Evolutionary conservation across 2,329 filamentous ascomycete genomes (phyloP).

Genomic region (Pseudocercospora macadamiae): DNA sequence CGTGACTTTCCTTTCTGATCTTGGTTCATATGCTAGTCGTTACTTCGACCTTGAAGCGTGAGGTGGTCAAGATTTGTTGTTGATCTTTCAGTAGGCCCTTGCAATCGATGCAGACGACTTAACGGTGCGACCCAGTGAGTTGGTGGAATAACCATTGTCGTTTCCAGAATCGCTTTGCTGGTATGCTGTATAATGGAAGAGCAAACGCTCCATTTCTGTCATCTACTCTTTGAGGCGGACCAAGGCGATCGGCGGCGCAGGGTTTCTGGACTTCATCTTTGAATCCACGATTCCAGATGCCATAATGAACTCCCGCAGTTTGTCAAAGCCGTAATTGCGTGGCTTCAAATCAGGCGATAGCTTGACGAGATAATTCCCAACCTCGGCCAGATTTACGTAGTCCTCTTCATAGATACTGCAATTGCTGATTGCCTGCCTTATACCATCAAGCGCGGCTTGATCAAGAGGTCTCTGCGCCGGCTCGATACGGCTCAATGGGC

Average conservation of each 20-base stretch:
- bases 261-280: conserved; percentile 8
- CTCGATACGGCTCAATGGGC: no score
- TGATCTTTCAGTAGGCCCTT: no score
- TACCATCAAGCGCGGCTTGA: conserved; percentile 23
- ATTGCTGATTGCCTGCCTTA: conserved; percentile 22
- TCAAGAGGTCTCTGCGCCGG: conserved; percentile 23
- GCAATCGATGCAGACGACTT: no score
- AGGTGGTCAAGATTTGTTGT: no score
- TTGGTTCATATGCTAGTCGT: no score
- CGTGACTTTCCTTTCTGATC: no score
- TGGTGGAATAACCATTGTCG: no score
- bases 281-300: conserved; percentile 15
- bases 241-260: conserved; percentile 8
- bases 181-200: no score
- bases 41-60: no score
- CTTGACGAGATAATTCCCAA: conserved; percentile 29
- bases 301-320: conserved; percentile 2
- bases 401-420: conserved; percentile 27
- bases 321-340: conserved; percentile 34
- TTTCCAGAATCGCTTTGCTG: no score
- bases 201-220: no score
- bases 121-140: no score
- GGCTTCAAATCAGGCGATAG: conserved; percentile 33
- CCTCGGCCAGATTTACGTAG: conserved; percentile 34
- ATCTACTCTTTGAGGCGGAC: conserved; percentile 9